Base-by-base conservation (phyloP, 768 basidiomycete species). In the Lactifluus echinatus region DNA sequence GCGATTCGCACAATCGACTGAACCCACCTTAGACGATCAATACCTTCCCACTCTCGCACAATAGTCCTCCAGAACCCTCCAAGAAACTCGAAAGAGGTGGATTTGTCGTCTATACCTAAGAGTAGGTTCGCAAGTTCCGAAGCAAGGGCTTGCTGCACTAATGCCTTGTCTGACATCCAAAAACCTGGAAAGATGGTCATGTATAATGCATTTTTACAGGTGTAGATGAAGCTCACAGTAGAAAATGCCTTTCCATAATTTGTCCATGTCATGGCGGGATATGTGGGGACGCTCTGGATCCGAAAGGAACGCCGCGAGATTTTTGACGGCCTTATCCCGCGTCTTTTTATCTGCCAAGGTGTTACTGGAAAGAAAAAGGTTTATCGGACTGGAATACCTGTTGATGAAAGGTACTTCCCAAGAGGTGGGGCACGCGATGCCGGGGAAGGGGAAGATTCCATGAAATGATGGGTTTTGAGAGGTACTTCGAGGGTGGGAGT, bases 141-240 rank as follows among this genome's bases (percentile, higher is more conserved):
- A 0, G 95, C 92, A 15, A 99, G 79, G 14, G 84, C 85, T 68
- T 98, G 95, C 68, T 98, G 95, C 8, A 97, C 89, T 8, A 94
- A 79, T 4, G 94, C 94, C 68, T 98, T 99, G 73, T 99, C 95
- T 10, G 94, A 97, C 93, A 97, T 97, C 94, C 95, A 99, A 72
- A 93, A 98, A 68, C 95, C 94, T 96, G 26, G 17, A 39, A 28
- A 56, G 36, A 14, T 7, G 65, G 56, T 62, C 36, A 46, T 7
- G n/a, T 29, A 53, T 47, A 40, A 26, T 31, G 17, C 3, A 1
- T 31, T 23, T 23, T 10, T 2, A 19, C 1, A 33, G 21, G 26
- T n/a, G n/a, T n/a, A 23, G 5, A 42, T 24, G 19, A 23, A 5
- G 71, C 83, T 62, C 61, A 93, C 94, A 96, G 71, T 95, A 99